phyloP scores from a whole-genome alignment of 176 grass and related monocot genomes.

The Oropetium thomaeum region DNA sequence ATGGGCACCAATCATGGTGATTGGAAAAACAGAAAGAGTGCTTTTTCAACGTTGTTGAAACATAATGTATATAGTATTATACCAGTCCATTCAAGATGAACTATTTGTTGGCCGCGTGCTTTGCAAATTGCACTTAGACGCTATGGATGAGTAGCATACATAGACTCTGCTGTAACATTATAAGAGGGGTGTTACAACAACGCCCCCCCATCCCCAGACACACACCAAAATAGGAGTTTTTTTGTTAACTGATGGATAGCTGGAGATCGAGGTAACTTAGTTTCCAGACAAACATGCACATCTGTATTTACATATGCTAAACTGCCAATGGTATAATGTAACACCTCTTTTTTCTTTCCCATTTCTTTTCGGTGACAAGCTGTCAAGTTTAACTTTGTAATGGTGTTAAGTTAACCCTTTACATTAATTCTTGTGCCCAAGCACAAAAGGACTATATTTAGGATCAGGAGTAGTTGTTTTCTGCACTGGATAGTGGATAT shows the following conservation, averaged over 20 bases:
- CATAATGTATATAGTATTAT: neutral
- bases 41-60: neutral
- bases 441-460: neutral
- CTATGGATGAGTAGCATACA: neutral
- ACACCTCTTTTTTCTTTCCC: neutral
- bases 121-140: neutral
- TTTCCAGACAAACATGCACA: neutral
- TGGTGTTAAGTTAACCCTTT: neutral
- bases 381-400: too few species aligned
- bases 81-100: neutral
- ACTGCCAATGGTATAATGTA: neutral
- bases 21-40: neutral
- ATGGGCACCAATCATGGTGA: neutral
- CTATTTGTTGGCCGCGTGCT: too few species aligned
- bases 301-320: neutral
- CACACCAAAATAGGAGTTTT: neutral
- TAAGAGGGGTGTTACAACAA: too few species aligned
- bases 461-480: neutral
- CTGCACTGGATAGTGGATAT: neutral
- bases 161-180: neutral
- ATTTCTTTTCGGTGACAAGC: too few species aligned
- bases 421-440: neutral
- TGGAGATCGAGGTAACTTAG: neutral
- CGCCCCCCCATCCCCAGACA: too few species aligned
- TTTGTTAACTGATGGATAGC: neutral